These are phyloP conservation scores for Gonapodya prolifera DNA, from an alignment of 192 early-diverging fungal species.

Conservation along the genomic window DNA sequence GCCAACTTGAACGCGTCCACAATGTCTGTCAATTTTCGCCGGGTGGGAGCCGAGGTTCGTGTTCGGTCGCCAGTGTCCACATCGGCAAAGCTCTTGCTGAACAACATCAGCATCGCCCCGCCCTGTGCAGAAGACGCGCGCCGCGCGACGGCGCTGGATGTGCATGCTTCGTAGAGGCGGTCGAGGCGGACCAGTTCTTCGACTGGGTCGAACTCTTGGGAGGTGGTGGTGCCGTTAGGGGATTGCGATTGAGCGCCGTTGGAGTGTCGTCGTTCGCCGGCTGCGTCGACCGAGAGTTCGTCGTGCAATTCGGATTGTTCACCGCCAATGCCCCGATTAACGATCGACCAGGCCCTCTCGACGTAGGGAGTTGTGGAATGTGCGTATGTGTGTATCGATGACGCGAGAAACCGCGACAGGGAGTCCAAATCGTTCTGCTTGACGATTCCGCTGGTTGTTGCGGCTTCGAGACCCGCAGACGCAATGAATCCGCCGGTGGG, in stretches of 20 bases:
- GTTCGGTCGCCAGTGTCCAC: not conserved
- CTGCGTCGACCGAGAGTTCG: conserved; percentile 5
- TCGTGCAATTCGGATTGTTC: too few relatives aligned
- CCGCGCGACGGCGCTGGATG: conserved; percentile 45
- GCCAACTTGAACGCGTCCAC: not conserved
- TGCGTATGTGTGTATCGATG: conserved; percentile 56
- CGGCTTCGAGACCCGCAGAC: conserved; percentile 80
- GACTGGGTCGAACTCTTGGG: not conserved
- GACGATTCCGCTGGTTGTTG: conserved; percentile 54
- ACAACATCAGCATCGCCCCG: conserved; percentile 50
- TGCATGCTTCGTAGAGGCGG: conserved; percentile 16
- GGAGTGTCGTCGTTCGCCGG: too few relatives aligned
- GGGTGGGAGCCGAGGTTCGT: not conserved
- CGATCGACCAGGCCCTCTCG: conserved; percentile 9
- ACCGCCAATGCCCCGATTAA: not conserved
- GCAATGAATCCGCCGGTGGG: conserved; percentile 96
- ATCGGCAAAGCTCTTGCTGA: conserved; percentile 39
- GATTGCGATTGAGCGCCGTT: too few relatives aligned
- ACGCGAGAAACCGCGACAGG: conserved; percentile 33
- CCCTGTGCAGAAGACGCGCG: conserved; percentile 58
- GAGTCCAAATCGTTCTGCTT: conserved; percentile 11
- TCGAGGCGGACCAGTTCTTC: conserved; percentile 9
- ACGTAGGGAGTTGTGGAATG: conserved; percentile 59
- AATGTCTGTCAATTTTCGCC: not conserved
- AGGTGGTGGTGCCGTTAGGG: not conserved